Evolutionary conservation across 768 basidiomycete genomes (phyloP), one percentile per base, ranked within the genome.

Genomic region (Pleurotus salmoneostramineus): DNA sequence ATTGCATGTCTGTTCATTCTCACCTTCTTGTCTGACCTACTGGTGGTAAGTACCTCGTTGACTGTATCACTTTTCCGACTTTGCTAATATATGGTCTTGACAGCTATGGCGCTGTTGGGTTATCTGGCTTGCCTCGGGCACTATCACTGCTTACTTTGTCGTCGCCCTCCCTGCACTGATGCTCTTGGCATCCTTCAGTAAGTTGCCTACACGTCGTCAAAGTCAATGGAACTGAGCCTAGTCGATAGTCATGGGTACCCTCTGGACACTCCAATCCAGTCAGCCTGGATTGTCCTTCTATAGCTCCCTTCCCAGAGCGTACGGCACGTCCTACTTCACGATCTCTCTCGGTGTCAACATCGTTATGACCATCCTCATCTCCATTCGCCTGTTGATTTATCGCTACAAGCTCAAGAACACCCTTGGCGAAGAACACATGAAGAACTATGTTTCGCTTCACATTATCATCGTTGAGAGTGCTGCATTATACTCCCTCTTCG

Each of bases 91-190:
- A 17, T 21, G 10, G 15, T 7, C 4, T 27, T 48, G 14, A 8
- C 59, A 77, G 78, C 64, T 80, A 33, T 80, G 77, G 77, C 68
- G 78, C 14, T 80, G 79, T 60, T 77, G 73, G 70, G 72, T 79
- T 11, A 77, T 80, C 21, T 80, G 78, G 75, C 66, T 68, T 36
- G 70, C 71, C 2, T 72, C 71, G 8, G 76, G 75, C 14, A 63
- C 57, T 11, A 17, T 40, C 0, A 58, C 68, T 12, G 72, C 74
- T 5, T 70, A 71, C 59, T 47, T 69, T 3, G 73, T 72, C 2
- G 66, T 70, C 4, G 56, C 15, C 45, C 21, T 40, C 37, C 37
- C 8, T 40, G 8, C n/a, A 10, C 37, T 40, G 37, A 40, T 40
- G 37, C 37, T 40, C 10, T 40, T 40, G 37, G 37, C 21, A 27